Base-by-base conservation (phyloP, 1,284 basidiomycete species). In the Fomitopsis palustris region DNA sequence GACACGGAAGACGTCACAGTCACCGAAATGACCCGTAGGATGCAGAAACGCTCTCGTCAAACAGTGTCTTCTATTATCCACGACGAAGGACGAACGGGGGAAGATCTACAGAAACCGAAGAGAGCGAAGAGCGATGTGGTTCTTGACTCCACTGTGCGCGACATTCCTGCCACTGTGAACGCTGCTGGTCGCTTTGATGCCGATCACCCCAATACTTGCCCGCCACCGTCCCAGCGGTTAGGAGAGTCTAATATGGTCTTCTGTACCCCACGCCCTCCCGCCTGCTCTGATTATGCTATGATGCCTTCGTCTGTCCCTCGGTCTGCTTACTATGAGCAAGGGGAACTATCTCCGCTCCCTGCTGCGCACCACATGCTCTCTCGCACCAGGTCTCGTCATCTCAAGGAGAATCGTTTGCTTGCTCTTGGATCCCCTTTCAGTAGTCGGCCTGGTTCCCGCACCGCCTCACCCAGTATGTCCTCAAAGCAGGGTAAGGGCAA, bases 31-130 rank as follows among this genome's bases (percentile, higher is more conserved):
- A 69, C 73, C 12, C 72, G 67, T n/a, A 72, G 80, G 17, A 81
- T 81, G 78, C 75, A 76, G 63, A 81, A 82, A 65, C 74, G 79
- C 8, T 77, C 80, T 29, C 75, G 80, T 51, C 71, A 73, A 19
- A 67, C 71, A 16, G 61, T 21, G 19, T 61, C 63, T 37, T 37
- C 35, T 25, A 35, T 35, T 21, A 55, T 45, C 4, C 62, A 62
- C 23, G 53, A 41, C 27, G 16, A 60, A 58, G 6, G 56, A 63
- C 54, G 31, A 33, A 16, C 17, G n/a, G 49, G 31, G 27, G 49
- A 19, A 65, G 65, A 49, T 60, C 59, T 1, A 27, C 56, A 10
- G 72, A 72, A 56, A 64, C 65, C 60, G 41, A 69, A 66, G 55
- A 62, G 58, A 52, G 49, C 49, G n/a, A 52, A 52, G 45, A 47